These are phyloP conservation scores for Coemansia sp. DNA, from an alignment of 192 early-diverging fungal species.

Conservation along the genomic window DNA sequence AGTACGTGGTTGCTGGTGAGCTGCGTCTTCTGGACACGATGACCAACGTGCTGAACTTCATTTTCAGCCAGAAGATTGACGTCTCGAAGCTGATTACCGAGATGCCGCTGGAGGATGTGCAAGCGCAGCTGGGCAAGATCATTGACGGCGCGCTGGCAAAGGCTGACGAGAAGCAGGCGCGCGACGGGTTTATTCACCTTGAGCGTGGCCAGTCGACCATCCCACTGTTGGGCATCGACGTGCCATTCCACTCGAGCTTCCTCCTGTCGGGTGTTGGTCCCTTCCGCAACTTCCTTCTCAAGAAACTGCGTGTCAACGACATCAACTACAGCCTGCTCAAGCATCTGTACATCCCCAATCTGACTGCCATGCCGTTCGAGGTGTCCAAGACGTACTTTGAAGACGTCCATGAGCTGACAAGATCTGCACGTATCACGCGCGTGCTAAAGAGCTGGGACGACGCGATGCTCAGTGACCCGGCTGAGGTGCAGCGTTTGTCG, in stretches of 20 bases:
- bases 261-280: constrained; percentile 87
- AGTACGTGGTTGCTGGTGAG: constrained; percentile 92
- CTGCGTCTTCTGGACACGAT: constrained; percentile 78
- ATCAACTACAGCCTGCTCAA: constrained; percentile 80
- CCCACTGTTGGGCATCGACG: constrained; percentile 88
- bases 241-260: constrained; percentile 96
- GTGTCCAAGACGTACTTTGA: constrained; percentile 76
- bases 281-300: constrained; percentile 86
- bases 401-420: constrained; percentile 72
- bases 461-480: constrained; percentile 61
- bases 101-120: constrained; percentile 82
- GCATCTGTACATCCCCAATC: constrained; percentile 92
- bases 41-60: constrained; percentile 80
- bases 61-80: constrained; percentile 85
- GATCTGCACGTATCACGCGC: constrained; percentile 72
- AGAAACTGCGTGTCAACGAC: constrained; percentile 79
- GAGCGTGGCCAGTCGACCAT: constrained; percentile 92
- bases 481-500: constrained; percentile 82
- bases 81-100: constrained; percentile 80
- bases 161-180: constrained; percentile 64
- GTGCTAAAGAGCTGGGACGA: constrained; percentile 82
- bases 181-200: constrained; percentile 65
- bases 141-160: constrained; percentile 68
- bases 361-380: constrained; percentile 89
- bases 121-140: constrained; percentile 77